Conservation (phyloP, 805 yeast genomes). For the Metschnikowia chrysomelidarum region DNA sequence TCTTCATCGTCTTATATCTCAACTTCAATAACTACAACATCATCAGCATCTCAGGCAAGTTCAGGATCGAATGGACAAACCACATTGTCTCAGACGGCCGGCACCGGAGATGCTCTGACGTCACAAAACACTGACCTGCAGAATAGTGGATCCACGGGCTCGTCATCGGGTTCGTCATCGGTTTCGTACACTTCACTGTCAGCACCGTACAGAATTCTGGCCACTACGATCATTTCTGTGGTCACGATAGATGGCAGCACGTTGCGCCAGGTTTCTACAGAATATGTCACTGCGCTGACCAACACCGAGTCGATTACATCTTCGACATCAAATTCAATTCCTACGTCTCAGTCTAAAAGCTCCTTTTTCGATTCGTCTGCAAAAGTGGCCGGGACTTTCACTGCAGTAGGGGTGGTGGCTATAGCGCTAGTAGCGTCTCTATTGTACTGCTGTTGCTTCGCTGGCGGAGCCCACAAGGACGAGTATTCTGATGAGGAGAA, state of each 20-base stretch:
- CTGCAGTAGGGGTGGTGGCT: conserved; percentile 69
- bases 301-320: conserved; percentile 11
- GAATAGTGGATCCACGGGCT: no score
- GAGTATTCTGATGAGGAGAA: conserved; percentile 40
- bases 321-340: conserved; percentile 8
- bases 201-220: conserved; percentile 10
- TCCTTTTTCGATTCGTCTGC: conserved; percentile 69
- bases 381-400: conserved; percentile 82
- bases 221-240: conserved; percentile 31
- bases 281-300: conserved; percentile 21
- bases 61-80: no score
- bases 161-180: no score
- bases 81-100: no score
- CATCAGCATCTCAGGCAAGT: no score
- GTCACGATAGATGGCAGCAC: conserved; percentile 34
- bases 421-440: conserved; percentile 43
- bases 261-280: conserved; percentile 22
- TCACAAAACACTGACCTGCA: no score
- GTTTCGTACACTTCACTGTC: no score
- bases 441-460: conserved; percentile 39
- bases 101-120: no score
- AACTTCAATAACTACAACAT: no score
- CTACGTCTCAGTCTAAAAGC: conserved; percentile 7
- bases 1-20: no score
- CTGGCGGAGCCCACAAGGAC: conserved; percentile 20